Base-by-base conservation (phyloP, 139 green algal genomes). In the Zygnema cylindricum region DNA sequence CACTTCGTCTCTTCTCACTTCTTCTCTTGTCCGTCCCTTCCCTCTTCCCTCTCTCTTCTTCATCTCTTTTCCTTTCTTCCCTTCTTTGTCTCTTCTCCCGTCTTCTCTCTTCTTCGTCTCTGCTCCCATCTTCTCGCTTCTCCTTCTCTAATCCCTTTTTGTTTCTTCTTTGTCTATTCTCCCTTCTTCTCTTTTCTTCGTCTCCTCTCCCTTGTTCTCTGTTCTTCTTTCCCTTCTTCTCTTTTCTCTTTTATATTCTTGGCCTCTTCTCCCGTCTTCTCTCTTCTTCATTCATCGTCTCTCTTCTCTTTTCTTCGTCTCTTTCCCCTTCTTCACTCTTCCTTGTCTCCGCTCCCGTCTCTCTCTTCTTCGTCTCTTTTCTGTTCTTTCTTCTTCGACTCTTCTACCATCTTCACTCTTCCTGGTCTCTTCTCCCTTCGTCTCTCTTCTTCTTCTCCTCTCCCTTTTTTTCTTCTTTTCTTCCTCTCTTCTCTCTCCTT, bases 21-120 rank as follows among this genome's bases (percentile, higher is more conserved):
- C 16, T 81, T 38, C 30, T 81, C 16, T 81, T 81, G 36, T 81
- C 43, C 73, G 41, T 81, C 73, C 11, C 21, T 38, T 81, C 11
- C 73, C 43, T 11, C 73, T 81, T 81, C 73, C 21, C 11, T 38
- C 21, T 81, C 73, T 81, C 21, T 38, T 81, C 21, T 11, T 11
- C 21, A n/a, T n/a, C n/a, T n/a, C n/a, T n/a, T n/a, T n/a, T n/a
- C n/a, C n/a, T n/a, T n/a, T n/a, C n/a, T n/a, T 21, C 43, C 11
- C 73, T 21, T 81, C 73, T 81, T 73, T 30, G 25, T 73, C 57
- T 73, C 30, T 30, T 73, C 30, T 30, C 30, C 21, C 73, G 41
- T 21, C 73, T 81, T 21, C 21, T 11, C 21, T 38, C 43, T 81
- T 38, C 43, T 81, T 16, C 11, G 21, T 38, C 43, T 21, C 73